Conservation (phyloP, 495 filamentous ascomycete genomes). For the Tuber borchii region DNA sequence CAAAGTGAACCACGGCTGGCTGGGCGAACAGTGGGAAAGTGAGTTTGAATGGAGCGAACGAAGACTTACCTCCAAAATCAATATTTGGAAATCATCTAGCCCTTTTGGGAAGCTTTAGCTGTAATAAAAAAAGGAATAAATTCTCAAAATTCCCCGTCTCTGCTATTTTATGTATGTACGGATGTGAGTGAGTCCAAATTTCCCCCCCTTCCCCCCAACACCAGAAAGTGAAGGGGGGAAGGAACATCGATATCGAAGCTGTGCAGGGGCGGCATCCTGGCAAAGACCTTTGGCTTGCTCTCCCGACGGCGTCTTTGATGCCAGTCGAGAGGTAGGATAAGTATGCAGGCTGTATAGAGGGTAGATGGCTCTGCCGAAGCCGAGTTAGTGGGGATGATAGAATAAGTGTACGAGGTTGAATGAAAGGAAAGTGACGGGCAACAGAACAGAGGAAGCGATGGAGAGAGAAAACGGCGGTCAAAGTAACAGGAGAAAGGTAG, state of each 20-base stretch:
- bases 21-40: slow-evolving; percentile 10
- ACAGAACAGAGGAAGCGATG: slow-evolving; percentile 25
- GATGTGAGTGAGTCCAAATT: slow-evolving; percentile 34
- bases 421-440: slow-evolving; percentile 26
- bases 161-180: slow-evolving; percentile 37
- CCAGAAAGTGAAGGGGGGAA: slow-evolving; percentile 29
- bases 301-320: not conserved
- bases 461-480: slow-evolving; percentile 24
- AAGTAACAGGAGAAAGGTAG: slow-evolving; percentile 25
- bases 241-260: slow-evolving; percentile 14
- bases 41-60: slow-evolving; percentile 32
- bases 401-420: slow-evolving; percentile 16
- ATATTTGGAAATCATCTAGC: slow-evolving; percentile 31
- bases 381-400: slow-evolving; percentile 18
- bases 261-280: slow-evolving; percentile 37
- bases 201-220: slow-evolving; percentile 25
- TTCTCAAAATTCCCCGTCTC: slow-evolving; percentile 18
- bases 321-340: not conserved
- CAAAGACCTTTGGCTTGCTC: slow-evolving; percentile 1
- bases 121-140: slow-evolving; percentile 17
- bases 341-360: not conserved
- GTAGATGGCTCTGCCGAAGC: slow-evolving; percentile 8
- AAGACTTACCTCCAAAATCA: slow-evolving; percentile 33
- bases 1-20: slow-evolving; percentile 31
- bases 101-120: slow-evolving; percentile 28